Base-by-base conservation (phyloP, 768 basidiomycete species). In the Hypholoma sublateritium region DNA sequence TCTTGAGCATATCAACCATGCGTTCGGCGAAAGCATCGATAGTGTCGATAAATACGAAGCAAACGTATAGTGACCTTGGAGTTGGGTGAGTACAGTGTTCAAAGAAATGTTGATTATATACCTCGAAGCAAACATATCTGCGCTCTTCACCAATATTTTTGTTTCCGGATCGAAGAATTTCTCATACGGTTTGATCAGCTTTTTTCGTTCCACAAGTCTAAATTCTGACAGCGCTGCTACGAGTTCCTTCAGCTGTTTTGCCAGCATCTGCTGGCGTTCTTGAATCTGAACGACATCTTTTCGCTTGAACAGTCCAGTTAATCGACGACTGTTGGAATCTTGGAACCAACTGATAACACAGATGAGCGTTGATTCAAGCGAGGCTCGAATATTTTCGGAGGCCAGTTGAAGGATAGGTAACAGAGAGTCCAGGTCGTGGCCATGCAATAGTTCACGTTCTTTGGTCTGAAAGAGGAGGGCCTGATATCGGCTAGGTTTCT, bases 41-140 rank as follows among this genome's bases (percentile, higher is more conserved):
- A 25, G 75, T 70, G 55, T 76, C 76, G 37, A 72, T 72, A 63
- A 78, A 80, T 1, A 79, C 77, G 53, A 80, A 79, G 45, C 77
- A 77, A 13, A 76, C 67, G 53, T 74, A 80, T 2, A 80, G 67
- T 3, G 79, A 77, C 32, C 78, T 78, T 19, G 17, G 25, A 5
- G 21, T 19, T 49, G 16, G 5, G 11, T n/a, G 42, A 46, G 41
- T n/a, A 6, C 12, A 6, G 14, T 44, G 28, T 7, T 24, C 39
- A 24, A 37, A 39, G 14, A 24, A 36, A 34, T 22, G 6, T 16
- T 41, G 16, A 41, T 2, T 8, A 59, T 66, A 0, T 52, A 77
- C 77, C 75, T 69, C 1, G 74, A 74, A 52, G 77, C 71, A 56
- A 78, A 80, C 63, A 72, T 70, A 42, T 74, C 72, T 28, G 59